Evolutionary conservation across 108 stramenopile genomes (phyloP), one percentile per base, ranked within the genome.

Genomic region (Cyclotella choctawhatcheeana): DNA sequence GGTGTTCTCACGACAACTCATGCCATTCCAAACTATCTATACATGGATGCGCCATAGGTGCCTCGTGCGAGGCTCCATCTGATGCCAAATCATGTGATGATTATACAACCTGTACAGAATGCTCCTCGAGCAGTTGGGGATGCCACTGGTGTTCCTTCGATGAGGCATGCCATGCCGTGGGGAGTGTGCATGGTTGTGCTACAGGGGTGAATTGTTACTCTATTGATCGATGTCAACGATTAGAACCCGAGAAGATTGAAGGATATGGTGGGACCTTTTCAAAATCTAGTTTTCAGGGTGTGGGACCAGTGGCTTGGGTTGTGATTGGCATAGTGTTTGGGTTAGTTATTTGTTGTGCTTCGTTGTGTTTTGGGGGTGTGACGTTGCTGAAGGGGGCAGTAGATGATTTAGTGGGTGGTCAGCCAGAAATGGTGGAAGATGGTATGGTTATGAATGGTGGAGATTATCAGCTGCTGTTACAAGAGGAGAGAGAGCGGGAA

Each of bases 181-280:
- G 92, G n/a, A 84, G 82, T 18, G 77, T 88, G 26, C 88, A 89
- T 69, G 94, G 94, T 20, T 96, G 94, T 68, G 69, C 78, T 0
- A 51, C 74, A 1, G 94, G 94, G 24, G 92, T 90, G 17, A 85
- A 96, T 67, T 96, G 94, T 60, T 91, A 91, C 76, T 87, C 89
- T 13, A 91, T 89, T 59, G 87, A 92, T 77, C 79, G 89, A 24
- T 94, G 93, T 85, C 87, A 84, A 18, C 62, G 93, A 32, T 58
- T 71, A 29, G 84, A 84, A 60, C 87, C 93, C 14, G 88, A 92
- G 48, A 53, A 66, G 20, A 26, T 88, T 33, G 50, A 73, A 33
- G 35, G 35, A 22, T 44, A 55, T 40, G 76, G 69, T 1, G 75
- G 71, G 25, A 74, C 52, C 37, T 89, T 67, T 63, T 82, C 51